Percentiles rank a stretch among this genome's conserved stretches.
Evolutionary conservation across 495 filamentous ascomycete genomes (phyloP).

Genomic region (Chaetomium fimeti): DNA sequence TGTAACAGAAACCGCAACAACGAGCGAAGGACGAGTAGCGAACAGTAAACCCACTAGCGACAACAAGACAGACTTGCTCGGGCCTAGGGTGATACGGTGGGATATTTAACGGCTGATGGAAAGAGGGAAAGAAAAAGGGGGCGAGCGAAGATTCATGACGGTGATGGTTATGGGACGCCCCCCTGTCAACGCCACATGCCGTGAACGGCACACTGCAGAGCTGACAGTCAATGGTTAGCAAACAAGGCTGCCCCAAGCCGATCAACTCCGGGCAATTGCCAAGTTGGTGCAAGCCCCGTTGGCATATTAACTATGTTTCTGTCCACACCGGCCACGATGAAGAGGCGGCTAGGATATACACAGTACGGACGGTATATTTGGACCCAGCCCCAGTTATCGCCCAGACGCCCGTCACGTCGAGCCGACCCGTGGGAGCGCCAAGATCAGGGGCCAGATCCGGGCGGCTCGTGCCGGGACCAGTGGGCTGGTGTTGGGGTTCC

Average conservation of each 20-base stretch:
- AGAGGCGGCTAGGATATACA: background rate
- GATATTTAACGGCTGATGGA: constrained; percentile 15
- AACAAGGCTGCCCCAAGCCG: constrained; percentile 12
- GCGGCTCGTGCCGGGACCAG: background rate
- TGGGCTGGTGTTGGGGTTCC: background rate
- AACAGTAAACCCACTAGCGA: constrained; percentile 11
- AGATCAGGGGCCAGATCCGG: constrained; percentile 1
- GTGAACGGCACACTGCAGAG: constrained; percentile 21
- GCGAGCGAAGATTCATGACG: background rate
- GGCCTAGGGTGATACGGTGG: constrained; percentile 14
- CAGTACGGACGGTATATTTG: background rate
- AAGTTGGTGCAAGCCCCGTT: background rate
- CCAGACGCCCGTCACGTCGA: constrained; percentile 2
- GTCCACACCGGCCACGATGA: background rate
- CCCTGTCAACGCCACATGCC: constrained; percentile 23
- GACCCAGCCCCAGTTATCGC: constrained; percentile 1
- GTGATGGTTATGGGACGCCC: constrained; percentile 11
- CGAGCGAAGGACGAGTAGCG: constrained; percentile 21
- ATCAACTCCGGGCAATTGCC: constrained; percentile 20
- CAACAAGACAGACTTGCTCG: constrained; percentile 6
- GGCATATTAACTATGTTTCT: background rate
- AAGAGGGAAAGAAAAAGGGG: background rate
- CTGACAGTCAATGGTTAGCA: constrained; percentile 8
- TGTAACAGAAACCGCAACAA: constrained; percentile 5
- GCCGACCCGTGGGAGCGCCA: background rate